Conservation (phyloP, 2,329 filamentous ascomycete species). For the Meredithiella fracta region DNA sequence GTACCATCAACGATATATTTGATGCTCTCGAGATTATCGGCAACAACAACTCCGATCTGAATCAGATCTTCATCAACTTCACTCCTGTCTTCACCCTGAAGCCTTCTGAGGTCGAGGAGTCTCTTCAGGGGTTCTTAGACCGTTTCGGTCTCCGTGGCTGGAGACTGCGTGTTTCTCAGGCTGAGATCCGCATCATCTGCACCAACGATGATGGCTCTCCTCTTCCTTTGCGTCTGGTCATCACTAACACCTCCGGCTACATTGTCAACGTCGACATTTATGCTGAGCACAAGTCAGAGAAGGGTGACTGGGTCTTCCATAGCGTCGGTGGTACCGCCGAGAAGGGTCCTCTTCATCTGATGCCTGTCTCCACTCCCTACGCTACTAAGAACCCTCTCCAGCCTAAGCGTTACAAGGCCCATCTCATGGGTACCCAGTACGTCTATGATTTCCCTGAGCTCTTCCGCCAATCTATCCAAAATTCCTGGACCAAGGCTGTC, state of each 20-base stretch:
- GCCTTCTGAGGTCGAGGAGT: slow-evolving; percentile 79
- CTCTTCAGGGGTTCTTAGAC: slow-evolving; percentile 86
- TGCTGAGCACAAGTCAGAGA: slow-evolving; percentile 93
- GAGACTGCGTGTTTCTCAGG: slow-evolving; percentile 90
- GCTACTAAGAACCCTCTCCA: slow-evolving; percentile 97
- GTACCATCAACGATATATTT: slow-evolving; percentile 92
- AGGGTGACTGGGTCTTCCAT: slow-evolving; percentile 96
- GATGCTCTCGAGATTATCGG: slow-evolving; percentile 96
- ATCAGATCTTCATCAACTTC: slow-evolving; percentile 99
- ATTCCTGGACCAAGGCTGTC: slow-evolving; percentile 69
- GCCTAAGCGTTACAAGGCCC: slow-evolving; percentile 98
- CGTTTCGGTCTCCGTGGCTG: slow-evolving; percentile 89
- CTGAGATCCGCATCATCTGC: slow-evolving; percentile 96
- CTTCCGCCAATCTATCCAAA: slow-evolving; percentile 94
- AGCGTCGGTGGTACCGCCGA: slow-evolving; percentile 90
- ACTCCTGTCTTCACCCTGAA: slow-evolving; percentile 87
- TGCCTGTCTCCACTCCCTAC: slow-evolving; percentile 81
- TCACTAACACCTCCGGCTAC: slow-evolving; percentile 96
- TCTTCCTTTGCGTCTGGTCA: slow-evolving; percentile 85
- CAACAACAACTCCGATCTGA: slow-evolving; percentile 97
- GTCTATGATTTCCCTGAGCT: slow-evolving; percentile 99
- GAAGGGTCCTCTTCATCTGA: slow-evolving; percentile 86
- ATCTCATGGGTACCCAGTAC: slow-evolving; percentile 97
- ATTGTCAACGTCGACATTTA: slow-evolving; percentile 97
- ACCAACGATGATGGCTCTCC: slow-evolving; percentile 71